Conservation (phyloP, 2,329 filamentous ascomycete species). For the Aspergillus fructus region DNA sequence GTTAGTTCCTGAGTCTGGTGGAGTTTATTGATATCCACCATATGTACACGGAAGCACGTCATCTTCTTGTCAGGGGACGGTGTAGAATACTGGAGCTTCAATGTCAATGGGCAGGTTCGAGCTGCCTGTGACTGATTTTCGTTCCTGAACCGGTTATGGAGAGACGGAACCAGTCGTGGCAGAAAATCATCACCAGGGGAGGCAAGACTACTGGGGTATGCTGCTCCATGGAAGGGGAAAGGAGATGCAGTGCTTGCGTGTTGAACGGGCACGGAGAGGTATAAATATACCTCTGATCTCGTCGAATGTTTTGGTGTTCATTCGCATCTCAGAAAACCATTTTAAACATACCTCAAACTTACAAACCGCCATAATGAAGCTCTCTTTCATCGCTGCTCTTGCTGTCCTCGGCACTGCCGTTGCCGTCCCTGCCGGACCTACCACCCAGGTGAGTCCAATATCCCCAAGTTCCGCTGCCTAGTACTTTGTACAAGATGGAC, state of each 20-base stretch:
- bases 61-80: not conserved
- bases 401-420: conserved; percentile 7
- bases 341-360: not conserved
- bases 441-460: not conserved
- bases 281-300: not conserved
- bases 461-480: too few species aligned
- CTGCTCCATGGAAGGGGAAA: not conserved
- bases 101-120: not conserved
- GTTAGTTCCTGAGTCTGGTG: not conserved
- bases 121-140: not conserved
- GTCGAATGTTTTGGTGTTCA: not conserved
- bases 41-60: not conserved
- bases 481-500: not conserved
- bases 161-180: not conserved
- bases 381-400: conserved; percentile 6
- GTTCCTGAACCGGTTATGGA: not conserved
- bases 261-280: not conserved
- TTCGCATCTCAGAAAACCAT: not conserved
- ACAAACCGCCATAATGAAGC: not conserved
- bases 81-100: not conserved
- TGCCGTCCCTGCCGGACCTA: not conserved
- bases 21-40: not conserved
- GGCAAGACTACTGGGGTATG: not conserved
- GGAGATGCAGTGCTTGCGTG: not conserved
- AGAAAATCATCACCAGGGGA: not conserved